Percentiles rank a stretch among this genome's conserved stretches.
Evolutionary conservation across 805 yeast genomes (phyloP).

Genomic region (Candida dajiaensis): DNA sequence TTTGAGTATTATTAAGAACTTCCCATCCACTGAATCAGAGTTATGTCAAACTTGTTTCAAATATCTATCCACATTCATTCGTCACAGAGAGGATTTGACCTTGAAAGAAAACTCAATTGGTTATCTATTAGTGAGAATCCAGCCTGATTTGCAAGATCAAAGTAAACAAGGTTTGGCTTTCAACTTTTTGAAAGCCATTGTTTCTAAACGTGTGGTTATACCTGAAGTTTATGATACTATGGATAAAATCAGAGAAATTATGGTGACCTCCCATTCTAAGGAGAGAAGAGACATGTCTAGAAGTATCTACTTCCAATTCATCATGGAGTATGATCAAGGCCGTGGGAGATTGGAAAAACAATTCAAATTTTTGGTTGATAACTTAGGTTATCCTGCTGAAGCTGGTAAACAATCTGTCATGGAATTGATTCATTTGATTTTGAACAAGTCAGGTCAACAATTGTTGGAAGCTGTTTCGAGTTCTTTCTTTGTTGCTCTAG

Average conservation of each 20-base stretch:
- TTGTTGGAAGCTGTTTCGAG: constrained; percentile 56
- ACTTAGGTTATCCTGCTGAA: constrained; percentile 78
- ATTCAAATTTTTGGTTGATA: constrained; percentile 72
- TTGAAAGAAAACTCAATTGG: constrained; percentile 68
- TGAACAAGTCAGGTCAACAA: constrained; percentile 58
- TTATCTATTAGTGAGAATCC: constrained; percentile 63
- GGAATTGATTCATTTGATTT: constrained; percentile 72
- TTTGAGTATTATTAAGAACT: constrained; percentile 59
- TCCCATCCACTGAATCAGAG: constrained; percentile 73
- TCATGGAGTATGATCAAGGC: constrained; percentile 95
- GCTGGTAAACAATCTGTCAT: constrained; percentile 85
- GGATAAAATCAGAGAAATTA: constrained; percentile 72
- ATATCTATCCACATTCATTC: constrained; percentile 64
- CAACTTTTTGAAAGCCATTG: constrained; percentile 72
- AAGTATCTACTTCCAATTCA: constrained; percentile 73
- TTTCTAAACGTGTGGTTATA: constrained; percentile 64
- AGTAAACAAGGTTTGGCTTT: constrained; percentile 84
- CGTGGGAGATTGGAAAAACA: constrained; percentile 77
- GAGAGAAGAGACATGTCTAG: constrained; percentile 83
- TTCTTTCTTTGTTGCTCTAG: constrained; percentile 77
- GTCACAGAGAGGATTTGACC: constrained; percentile 59
- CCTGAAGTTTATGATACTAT: constrained; percentile 89
- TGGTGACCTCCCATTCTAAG: constrained; percentile 84
- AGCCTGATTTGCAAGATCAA: constrained; percentile 89
- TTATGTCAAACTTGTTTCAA: constrained; percentile 75